Conservation (phyloP, 176 grass and related monocot species). For the Alloteropsis semialata region DNA sequence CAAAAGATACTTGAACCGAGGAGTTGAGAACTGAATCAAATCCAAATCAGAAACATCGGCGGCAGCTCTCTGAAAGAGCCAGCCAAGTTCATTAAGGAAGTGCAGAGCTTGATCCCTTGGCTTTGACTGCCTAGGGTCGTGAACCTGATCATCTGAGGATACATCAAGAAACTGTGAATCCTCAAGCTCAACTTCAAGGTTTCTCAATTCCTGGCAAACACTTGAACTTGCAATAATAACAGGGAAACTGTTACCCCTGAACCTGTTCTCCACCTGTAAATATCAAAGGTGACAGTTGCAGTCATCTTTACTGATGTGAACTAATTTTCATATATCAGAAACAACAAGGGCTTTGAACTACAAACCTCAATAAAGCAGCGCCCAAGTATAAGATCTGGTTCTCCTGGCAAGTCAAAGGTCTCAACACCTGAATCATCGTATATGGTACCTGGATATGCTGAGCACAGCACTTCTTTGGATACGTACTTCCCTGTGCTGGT, state of each 20-base stretch:
- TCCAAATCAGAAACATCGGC: constrained; percentile 32
- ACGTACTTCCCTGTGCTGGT: constrained; percentile 84
- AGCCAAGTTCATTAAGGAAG: constrained; percentile 96
- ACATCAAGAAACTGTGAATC: constrained; percentile 44
- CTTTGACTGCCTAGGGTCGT: constrained; percentile 23
- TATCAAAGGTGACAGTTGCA: constrained; percentile 39
- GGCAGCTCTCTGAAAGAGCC: constrained; percentile 86
- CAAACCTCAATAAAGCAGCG: constrained; percentile 95
- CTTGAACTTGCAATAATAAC: constrained; percentile 73
- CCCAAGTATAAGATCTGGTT: constrained; percentile 55
- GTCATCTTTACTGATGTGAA: constrained; percentile 21
- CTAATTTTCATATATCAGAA: constrained; percentile 2
- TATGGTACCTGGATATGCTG: constrained; percentile 90
- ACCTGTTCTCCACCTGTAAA: constrained; percentile 92
- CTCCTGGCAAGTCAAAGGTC: constrained; percentile 82
- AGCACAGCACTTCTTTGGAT: constrained; percentile 88
- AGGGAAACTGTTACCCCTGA: constrained; percentile 95
- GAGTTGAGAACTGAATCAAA: constrained; percentile 59
- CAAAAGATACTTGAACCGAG: constrained; percentile 74
- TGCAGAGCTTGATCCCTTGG: constrained; percentile 70
- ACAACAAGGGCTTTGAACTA: neutral
- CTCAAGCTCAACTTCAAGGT: constrained; percentile 78
- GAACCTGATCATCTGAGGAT: constrained; percentile 56
- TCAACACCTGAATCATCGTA: constrained; percentile 96
- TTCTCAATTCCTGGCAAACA: constrained; percentile 78